Percentiles rank a stretch among this genome's conserved stretches.
These are phyloP conservation scores for Puccinia brachypodii DNA, from an alignment of 1,284 basidiomycete species.

Conservation along the genomic window DNA sequence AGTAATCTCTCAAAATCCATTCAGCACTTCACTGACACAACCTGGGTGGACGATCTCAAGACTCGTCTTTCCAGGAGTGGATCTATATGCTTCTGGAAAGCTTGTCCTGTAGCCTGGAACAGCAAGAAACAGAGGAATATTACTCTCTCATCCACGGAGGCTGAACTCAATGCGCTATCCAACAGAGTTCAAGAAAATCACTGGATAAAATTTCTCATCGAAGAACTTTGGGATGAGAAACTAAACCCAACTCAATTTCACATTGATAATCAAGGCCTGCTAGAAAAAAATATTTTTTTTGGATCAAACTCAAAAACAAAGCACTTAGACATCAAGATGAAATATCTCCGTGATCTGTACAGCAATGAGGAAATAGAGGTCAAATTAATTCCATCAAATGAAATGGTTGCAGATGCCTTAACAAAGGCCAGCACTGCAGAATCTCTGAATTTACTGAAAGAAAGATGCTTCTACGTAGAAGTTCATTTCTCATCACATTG, in stretches of 20 bases:
- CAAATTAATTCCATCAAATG: too few relatives aligned
- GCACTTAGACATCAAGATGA: background rate
- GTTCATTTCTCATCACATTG: too few relatives aligned
- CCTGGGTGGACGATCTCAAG: too few relatives aligned
- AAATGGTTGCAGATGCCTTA: too few relatives aligned
- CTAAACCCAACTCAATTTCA: background rate
- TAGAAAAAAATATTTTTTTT: background rate
- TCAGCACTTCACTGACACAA: too few relatives aligned
- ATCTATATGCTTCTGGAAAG: too few relatives aligned
- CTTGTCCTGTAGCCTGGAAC: background rate
- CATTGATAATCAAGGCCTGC: background rate
- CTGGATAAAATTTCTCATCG: background rate
- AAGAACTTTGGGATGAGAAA: background rate
- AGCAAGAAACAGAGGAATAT: background rate
- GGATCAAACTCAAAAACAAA: background rate
- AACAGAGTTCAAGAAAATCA: too few relatives aligned
- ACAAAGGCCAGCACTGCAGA: too few relatives aligned
- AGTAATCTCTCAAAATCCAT: background rate
- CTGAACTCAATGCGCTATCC: background rate
- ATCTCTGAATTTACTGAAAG: too few relatives aligned
- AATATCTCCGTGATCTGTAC: background rate
- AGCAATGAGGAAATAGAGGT: background rate
- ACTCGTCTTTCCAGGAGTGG: too few relatives aligned
- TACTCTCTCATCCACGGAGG: background rate
- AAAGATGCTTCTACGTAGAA: too few relatives aligned